A percentile compares a stretch with the other conserved stretches of the same genome.
Conservation (phyloP, 176 grass and related monocot genomes). For the Bothriochloa decipiens region DNA sequence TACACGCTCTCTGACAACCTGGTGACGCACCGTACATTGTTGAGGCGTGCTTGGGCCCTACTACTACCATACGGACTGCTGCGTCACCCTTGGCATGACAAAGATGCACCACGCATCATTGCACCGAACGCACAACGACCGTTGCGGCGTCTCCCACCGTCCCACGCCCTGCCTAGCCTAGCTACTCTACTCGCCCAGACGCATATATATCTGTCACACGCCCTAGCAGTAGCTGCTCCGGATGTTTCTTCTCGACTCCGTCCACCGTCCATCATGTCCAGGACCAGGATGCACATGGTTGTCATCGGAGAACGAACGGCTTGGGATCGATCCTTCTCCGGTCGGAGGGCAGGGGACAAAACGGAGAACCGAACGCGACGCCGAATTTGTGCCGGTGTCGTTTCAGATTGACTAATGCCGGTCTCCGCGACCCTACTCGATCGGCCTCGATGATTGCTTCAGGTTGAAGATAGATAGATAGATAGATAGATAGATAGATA, state of each 20-base stretch:
- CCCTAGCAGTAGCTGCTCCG: neutral
- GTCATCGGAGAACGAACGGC: neutral
- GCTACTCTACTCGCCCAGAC: neutral
- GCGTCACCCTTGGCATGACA: neutral
- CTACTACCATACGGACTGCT: too few species aligned
- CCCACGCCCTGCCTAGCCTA: neutral
- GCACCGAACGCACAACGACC: neutral
- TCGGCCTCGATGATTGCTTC: slow-evolving; percentile 1
- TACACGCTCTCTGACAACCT: neutral
- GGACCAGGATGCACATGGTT: neutral
- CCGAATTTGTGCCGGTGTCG: neutral
- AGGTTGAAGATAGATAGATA: neutral
- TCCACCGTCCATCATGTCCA: neutral
- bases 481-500: too few species aligned
- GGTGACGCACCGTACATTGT: neutral
- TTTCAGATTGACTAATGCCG: slow-evolving; percentile 27
- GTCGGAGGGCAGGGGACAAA: neutral
- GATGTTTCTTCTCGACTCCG: neutral
- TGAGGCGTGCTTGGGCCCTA: neutral
- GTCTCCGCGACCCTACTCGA: neutral
- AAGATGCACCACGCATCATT: neutral
- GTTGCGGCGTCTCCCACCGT: neutral
- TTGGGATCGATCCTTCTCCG: neutral
- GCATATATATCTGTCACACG: too few species aligned
- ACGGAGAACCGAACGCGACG: neutral